Evolutionary conservation across 2,329 filamentous ascomycete species (phyloP).

Genomic region (Pseudogymnoascus sp.): DNA sequence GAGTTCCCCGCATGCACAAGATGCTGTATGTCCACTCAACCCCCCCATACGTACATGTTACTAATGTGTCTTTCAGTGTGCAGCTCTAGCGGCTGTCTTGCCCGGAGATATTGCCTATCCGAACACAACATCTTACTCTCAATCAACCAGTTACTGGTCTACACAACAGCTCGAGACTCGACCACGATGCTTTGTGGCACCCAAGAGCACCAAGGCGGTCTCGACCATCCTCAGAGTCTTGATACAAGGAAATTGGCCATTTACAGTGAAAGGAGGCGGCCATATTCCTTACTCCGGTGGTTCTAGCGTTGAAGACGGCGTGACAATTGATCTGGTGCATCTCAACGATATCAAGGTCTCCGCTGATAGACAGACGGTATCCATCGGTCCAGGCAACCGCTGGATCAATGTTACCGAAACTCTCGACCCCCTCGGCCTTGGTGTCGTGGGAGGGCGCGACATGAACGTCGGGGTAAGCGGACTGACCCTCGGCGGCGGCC

Average conservation of each 20-base stretch:
- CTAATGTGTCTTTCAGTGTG: neutral
- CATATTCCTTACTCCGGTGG: slow-evolving; percentile 49
- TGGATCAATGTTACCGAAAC: slow-evolving; percentile 34
- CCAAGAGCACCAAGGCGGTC: neutral
- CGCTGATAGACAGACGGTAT: slow-evolving; percentile 23
- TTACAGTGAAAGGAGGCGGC: slow-evolving; percentile 51
- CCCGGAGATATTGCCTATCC: neutral
- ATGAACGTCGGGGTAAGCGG: slow-evolving; percentile 34
- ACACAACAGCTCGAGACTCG: neutral
- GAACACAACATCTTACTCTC: neutral
- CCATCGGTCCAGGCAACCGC: slow-evolving; percentile 30
- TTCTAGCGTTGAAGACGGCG: slow-evolving; percentile 39
- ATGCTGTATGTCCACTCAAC: neutral
- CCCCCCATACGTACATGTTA: neutral
- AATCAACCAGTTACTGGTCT: neutral
- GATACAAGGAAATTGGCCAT: slow-evolving; percentile 28
- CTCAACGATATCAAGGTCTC: slow-evolving; percentile 17
- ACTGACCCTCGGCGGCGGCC: slow-evolving; percentile 30
- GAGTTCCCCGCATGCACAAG: neutral
- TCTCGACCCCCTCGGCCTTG: slow-evolving; percentile 27
- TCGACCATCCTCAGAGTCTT: neutral
- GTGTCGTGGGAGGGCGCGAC: slow-evolving; percentile 33
- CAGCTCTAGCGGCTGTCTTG: neutral
- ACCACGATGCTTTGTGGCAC: neutral
- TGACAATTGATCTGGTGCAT: slow-evolving; percentile 40